Evolutionary conservation across 2,329 filamentous ascomycete species (phyloP).

Genomic region (Exophiala xenobiotica): DNA sequence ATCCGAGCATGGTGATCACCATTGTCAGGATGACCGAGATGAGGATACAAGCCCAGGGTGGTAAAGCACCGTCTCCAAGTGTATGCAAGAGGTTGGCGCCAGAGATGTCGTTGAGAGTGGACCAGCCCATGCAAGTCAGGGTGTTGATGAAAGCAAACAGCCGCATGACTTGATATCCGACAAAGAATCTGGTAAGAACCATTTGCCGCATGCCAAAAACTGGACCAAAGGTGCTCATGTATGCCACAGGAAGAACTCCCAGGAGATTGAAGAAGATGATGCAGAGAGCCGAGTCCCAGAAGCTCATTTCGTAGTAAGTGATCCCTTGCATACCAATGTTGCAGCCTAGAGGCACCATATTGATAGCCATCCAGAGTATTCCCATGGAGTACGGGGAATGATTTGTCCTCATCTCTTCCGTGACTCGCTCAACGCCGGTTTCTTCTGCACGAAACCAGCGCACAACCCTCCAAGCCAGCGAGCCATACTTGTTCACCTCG

Average conservation of each 20-base stretch:
- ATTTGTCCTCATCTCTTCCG: neutral
- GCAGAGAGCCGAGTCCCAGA: slow-evolving; percentile 68
- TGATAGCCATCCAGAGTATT: slow-evolving; percentile 65
- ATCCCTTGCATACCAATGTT: slow-evolving; percentile 70
- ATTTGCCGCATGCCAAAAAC: slow-evolving; percentile 74
- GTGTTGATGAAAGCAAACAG: slow-evolving; percentile 40
- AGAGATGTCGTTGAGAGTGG: slow-evolving; percentile 74
- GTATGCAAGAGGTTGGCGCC: slow-evolving; percentile 75
- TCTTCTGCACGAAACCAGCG: neutral
- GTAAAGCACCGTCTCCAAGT: slow-evolving; percentile 60
- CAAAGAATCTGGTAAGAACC: slow-evolving; percentile 75
- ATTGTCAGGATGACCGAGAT: slow-evolving; percentile 69
- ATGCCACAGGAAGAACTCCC: slow-evolving; percentile 69
- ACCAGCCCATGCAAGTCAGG: slow-evolving; percentile 62
- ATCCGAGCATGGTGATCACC: slow-evolving; percentile 69
- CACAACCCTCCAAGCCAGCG: neutral
- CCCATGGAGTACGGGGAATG: neutral
- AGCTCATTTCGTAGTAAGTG: slow-evolving; percentile 69
- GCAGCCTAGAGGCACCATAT: slow-evolving; percentile 75
- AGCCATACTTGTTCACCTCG: neutral
- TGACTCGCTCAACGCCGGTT: neutral
- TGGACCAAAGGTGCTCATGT: slow-evolving; percentile 75
- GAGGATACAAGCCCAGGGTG: slow-evolving; percentile 71
- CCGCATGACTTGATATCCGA: slow-evolving; percentile 48
- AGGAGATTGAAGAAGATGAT: slow-evolving; percentile 75